Evolutionary conservation across 2,329 filamentous ascomycete species (phyloP), one percentile per base, ranked within the genome.

Genomic region (Clathrospora elynae): DNA sequence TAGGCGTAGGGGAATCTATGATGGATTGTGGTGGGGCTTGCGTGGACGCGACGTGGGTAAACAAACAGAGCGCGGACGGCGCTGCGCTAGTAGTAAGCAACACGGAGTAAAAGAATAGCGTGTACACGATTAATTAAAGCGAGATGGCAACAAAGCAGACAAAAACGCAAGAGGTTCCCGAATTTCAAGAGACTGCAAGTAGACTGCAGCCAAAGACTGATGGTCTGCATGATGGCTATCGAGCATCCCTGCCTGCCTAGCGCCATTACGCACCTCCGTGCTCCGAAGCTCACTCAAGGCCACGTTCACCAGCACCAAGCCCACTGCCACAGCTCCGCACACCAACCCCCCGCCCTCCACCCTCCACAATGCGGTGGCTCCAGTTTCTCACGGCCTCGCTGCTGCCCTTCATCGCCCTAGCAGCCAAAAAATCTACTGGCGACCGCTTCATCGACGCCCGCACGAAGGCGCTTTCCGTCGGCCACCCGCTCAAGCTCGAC

Each of bases 361-460:
- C 50, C 52, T 43, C 60, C 71, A 84, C 72, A 57, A 92, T 92
- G 88, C 85, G 82, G 73, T 73, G 67, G 62, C 47, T 87, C 44
- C 76, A 80, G 57, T 70, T 83, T 49, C 71, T 90, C 59, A 73
- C 87, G 55, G 80, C 84, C 28, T 74, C 82, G 45, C 74, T 86
- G 64, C 75, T 88, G 55, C 77, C 83, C 25, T 75, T 83, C 40
- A 77, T 80, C 44, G 77, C 78, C 42, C 68, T 85, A 26, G 83
- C 81, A 33, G 81, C 86, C 38, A 87, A 86, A 66, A 84, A 87
- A 68, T 74, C 83, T 34, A 51, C 65, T 11, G 73, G 66, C 49
- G 82, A 88, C 68, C 83, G 81, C 62, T 96, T 92, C 75, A 69
- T 80, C 51, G 78, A 82, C 46, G 92, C 84, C 74, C 83, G 86